Percentiles rank a stretch among this genome's conserved stretches.
Evolutionary conservation across 305 asterid species (phyloP).

Genomic region (Fraxinus latifolia): DNA sequence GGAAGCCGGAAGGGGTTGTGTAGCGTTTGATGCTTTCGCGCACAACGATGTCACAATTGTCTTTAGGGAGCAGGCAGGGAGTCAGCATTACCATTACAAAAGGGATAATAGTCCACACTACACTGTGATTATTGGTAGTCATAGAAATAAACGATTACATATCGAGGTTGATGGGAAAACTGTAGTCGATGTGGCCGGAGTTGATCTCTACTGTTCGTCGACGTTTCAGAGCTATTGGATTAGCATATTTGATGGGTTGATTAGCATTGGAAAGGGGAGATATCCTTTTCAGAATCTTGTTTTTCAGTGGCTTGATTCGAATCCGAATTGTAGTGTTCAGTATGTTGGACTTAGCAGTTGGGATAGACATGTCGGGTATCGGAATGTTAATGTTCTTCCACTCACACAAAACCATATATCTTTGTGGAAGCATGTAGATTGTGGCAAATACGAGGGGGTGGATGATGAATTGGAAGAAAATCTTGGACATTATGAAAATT

Average conservation of each 20-base stretch:
- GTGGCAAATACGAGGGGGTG: conserved; percentile 41
- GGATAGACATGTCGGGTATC: conserved; percentile 92
- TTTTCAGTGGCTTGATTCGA: conserved; percentile 87
- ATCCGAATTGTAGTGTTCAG: conserved; percentile 79
- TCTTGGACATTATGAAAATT: conserved; percentile 52
- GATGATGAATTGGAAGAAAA: conserved; percentile 56
- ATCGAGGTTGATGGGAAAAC: conserved; percentile 84
- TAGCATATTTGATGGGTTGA: conserved; percentile 78
- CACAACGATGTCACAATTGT: conserved; percentile 89
- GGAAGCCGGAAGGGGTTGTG: conserved; percentile 96
- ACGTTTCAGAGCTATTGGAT: conserved; percentile 95
- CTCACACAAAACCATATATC: conserved; percentile 71
- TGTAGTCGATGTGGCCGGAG: conserved; percentile 79
- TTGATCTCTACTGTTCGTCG: conserved; percentile 77
- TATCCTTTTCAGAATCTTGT: conserved; percentile 93
- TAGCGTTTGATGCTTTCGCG: conserved; percentile 94
- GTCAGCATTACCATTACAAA: conserved; percentile 94
- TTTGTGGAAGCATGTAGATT: conserved; percentile 83
- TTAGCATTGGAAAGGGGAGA: conserved; percentile 93
- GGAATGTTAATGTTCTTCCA: conserved; percentile 83
- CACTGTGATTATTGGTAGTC: conserved; percentile 93
- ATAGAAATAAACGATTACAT: conserved; percentile 71
- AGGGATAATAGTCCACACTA: conserved; percentile 87
- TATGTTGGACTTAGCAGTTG: conserved; percentile 97
- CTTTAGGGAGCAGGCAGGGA: conserved; percentile 84